Evolutionary conservation across 2,329 filamentous ascomycete genomes (phyloP).

Genomic region (Endothia cerciana): DNA sequence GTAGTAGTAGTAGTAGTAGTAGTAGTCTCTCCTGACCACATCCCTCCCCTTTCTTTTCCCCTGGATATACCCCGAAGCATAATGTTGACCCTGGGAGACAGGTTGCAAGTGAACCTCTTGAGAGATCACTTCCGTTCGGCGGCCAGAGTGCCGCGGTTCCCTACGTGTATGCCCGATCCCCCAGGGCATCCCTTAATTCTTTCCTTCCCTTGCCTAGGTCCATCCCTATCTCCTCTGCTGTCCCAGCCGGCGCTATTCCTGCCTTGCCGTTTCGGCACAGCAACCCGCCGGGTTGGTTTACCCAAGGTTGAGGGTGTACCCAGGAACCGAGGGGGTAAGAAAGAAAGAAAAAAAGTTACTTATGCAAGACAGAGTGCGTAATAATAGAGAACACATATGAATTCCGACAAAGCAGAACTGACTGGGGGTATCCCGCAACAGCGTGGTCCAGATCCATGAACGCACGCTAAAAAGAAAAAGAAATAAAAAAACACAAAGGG

Average conservation of each 20-base stretch:
- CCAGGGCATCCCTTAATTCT: not conserved
- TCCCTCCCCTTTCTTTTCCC: too few species aligned
- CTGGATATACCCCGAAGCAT: not conserved
- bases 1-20: too few species aligned
- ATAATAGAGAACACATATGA: not conserved
- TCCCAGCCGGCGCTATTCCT: not conserved
- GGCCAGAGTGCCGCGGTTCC: too few species aligned
- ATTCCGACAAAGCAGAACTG: slow-evolving; percentile 1
- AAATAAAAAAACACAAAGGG: not conserved
- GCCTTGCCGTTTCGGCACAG: not conserved
- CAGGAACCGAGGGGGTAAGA: not conserved
- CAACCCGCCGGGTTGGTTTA: not conserved
- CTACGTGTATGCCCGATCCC: not conserved
- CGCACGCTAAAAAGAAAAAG: not conserved
- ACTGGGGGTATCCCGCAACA: slow-evolving; percentile 15
- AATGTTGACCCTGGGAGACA: not conserved
- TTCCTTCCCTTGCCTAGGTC: not conserved
- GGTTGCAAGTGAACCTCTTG: too few species aligned
- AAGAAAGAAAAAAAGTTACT: not conserved
- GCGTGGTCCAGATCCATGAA: not conserved
- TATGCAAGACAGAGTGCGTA: not conserved
- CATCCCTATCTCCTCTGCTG: not conserved
- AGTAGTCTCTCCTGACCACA: too few species aligned
- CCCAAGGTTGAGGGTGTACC: not conserved
- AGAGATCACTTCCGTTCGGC: too few species aligned